Percentiles rank a stretch among this genome's conserved stretches.
phyloP scores from a whole-genome alignment of 2,329 filamentous ascomycete species.

The Rhynchosporium agropyri region DNA sequence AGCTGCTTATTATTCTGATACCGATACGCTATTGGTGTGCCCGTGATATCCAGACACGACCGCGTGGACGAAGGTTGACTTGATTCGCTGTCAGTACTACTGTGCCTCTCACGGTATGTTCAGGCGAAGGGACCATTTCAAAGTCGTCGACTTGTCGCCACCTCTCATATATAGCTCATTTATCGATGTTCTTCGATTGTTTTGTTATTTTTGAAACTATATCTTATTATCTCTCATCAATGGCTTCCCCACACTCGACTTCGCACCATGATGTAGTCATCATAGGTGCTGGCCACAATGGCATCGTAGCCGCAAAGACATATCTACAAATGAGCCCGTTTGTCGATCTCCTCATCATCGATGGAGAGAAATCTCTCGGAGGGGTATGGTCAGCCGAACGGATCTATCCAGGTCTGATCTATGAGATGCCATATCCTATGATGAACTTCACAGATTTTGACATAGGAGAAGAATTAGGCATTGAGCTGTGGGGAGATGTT shows the following conservation, averaged over 20 bases:
- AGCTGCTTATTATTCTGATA: no score
- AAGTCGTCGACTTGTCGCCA: no score
- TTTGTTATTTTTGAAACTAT: neutral
- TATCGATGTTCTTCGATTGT: neutral
- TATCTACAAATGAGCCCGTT: slow-evolving; percentile 60
- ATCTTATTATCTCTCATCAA: neutral
- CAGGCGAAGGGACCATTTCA: no score
- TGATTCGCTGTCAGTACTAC: neutral
- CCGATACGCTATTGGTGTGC: neutral
- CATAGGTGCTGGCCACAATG: slow-evolving; percentile 50
- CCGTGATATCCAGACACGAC: neutral
- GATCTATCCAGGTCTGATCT: slow-evolving; percentile 64
- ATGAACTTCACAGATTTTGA: slow-evolving; percentile 23
- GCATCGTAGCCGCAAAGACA: slow-evolving; percentile 62
- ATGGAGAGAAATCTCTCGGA: slow-evolving; percentile 58
- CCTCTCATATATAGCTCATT: neutral
- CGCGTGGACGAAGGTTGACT: neutral
- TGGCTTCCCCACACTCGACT: neutral
- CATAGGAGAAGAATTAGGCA: slow-evolving; percentile 23
- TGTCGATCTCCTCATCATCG: slow-evolving; percentile 59
- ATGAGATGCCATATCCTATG: slow-evolving; percentile 22
- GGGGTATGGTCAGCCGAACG: slow-evolving; percentile 71
- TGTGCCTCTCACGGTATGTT: neutral
- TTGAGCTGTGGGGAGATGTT: slow-evolving; percentile 21
- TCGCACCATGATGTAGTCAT: slow-evolving; percentile 21